Evolutionary conservation across 2,329 filamentous ascomycete genomes (phyloP).

Genomic region (Paecilomyces formosus): DNA sequence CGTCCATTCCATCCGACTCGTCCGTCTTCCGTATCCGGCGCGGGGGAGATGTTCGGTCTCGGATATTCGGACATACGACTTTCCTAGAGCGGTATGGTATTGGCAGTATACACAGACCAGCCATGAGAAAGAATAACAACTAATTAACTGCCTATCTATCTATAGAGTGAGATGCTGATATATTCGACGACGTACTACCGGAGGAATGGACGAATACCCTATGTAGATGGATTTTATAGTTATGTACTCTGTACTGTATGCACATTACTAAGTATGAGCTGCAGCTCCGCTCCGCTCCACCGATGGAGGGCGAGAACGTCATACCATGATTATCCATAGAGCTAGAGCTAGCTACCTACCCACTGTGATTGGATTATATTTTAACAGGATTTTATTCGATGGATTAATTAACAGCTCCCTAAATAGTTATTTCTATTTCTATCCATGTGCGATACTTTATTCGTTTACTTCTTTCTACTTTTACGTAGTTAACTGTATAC

Average conservation of each 20-base stretch:
- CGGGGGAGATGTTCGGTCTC: neutral
- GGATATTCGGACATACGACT: neutral
- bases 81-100: neutral
- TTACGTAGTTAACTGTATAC: no score
- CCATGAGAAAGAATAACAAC: neutral
- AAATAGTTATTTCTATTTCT: no score
- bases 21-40: neutral
- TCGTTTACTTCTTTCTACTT: neutral
- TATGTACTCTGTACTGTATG: no score
- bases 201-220: no score
- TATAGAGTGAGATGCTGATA: no score
- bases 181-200: no score
- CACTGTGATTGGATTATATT: neutral
- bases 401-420: neutral
- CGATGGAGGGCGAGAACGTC: neutral
- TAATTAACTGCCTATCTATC: no score
- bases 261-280: no score
- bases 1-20: neutral
- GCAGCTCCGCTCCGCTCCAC: neutral
- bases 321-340: neutral
- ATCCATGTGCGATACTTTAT: neutral
- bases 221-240: neutral
- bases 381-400: neutral
- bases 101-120: no score
- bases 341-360: neutral